These are phyloP conservation scores for Colletotrichum sp. DNA, from an alignment of 2,329 filamentous ascomycete genomes.

Conservation along the genomic window DNA sequence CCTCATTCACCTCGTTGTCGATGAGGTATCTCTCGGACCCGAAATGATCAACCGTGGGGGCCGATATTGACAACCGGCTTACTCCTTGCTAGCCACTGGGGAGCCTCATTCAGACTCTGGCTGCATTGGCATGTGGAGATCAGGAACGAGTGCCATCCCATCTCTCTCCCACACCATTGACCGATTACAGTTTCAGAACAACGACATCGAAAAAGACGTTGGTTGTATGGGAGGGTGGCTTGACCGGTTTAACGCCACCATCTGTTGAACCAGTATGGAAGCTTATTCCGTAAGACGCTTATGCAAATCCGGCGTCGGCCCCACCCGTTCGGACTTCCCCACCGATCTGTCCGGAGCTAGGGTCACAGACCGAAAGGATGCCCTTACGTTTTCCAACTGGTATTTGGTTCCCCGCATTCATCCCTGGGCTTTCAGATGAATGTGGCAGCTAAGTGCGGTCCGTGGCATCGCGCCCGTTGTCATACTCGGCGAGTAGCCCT, in stretches of 20 bases:
- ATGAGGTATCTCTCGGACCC: neutral
- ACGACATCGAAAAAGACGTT: neutral
- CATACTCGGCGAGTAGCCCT: neutral
- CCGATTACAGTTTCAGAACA: neutral
- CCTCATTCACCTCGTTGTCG: neutral
- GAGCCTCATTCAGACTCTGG: neutral
- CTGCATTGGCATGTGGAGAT: neutral
- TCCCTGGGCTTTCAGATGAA: neutral
- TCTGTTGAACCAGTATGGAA: neutral
- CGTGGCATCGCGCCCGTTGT: neutral
- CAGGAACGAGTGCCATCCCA: neutral
- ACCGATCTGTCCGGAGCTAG: neutral
- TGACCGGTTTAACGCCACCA: neutral
- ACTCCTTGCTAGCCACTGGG: neutral
- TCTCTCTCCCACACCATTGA: neutral
- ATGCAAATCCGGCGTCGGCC: neutral
- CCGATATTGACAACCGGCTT: neutral
- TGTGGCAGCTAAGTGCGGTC: neutral
- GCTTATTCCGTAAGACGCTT: neutral
- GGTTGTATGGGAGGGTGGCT: neutral
- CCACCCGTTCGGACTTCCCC: neutral
- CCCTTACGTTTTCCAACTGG: neutral
- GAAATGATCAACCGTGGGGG: neutral
- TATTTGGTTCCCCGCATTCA: neutral
- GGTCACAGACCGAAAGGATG: neutral